A percentile compares a stretch with the other conserved stretches of the same genome.
phyloP scores from a whole-genome alignment of 163 green algal species.

The Chlorella variabilis region DNA sequence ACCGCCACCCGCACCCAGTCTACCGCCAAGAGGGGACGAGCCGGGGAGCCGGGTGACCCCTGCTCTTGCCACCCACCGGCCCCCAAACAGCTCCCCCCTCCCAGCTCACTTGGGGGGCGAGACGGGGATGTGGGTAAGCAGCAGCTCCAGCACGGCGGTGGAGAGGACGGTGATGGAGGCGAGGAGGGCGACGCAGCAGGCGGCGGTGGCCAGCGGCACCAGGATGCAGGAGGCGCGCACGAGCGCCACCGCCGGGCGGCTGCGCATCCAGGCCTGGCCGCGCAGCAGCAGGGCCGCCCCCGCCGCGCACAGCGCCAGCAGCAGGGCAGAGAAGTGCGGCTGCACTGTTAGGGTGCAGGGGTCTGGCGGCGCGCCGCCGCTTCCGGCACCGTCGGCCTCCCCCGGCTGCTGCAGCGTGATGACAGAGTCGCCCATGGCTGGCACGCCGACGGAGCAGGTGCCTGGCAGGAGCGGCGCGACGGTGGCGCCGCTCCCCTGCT shows the following conservation, averaged over 20 bases:
- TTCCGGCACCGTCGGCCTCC: background rate
- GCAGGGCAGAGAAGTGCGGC: background rate
- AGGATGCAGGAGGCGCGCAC: background rate
- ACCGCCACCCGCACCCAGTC: too few species aligned
- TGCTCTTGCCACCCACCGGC: too few species aligned
- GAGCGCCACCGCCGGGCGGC: background rate
- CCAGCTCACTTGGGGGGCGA: background rate
- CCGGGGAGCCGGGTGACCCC: too few species aligned
- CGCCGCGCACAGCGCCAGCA: background rate
- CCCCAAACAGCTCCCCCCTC: too few species aligned
- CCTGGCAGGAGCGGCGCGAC: too few species aligned
- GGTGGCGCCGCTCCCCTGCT: too few species aligned
- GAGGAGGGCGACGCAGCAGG: background rate
- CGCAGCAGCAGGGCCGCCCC: constrained; percentile 12
- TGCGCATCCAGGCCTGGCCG: background rate
- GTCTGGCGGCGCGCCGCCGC: background rate
- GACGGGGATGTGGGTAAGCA: background rate
- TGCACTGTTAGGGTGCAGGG: background rate
- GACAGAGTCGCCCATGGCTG: background rate
- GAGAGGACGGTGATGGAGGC: background rate
- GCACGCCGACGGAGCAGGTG: background rate
- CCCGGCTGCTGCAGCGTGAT: background rate
- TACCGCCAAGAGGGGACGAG: too few species aligned
- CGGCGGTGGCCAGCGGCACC: background rate
- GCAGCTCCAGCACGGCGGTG: background rate